Percentiles rank a stretch among this genome's conserved stretches.
Conservation (phyloP, 2,329 filamentous ascomycete genomes). For the Cercospora zeina region DNA sequence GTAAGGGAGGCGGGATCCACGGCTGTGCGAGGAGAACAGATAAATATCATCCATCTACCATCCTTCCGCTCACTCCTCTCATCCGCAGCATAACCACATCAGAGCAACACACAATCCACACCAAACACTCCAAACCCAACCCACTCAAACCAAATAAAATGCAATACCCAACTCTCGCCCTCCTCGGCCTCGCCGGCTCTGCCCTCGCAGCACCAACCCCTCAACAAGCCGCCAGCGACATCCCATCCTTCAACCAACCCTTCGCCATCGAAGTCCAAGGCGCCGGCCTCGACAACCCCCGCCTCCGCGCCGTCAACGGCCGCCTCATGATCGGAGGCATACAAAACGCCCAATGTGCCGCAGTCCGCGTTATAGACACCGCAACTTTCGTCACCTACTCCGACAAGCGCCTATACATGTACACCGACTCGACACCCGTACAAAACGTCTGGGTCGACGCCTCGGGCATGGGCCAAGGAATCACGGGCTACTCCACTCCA, state of each 20-base stretch:
- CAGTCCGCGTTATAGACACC: not conserved
- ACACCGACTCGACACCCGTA: constrained; percentile 11
- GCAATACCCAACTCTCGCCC: constrained; percentile 10
- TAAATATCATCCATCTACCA: not conserved
- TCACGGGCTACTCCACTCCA: constrained; percentile 21
- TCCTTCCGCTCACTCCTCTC: not conserved
- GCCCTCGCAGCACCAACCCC: constrained; percentile 2
- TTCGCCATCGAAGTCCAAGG: constrained; percentile 2
- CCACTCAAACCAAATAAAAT: not conserved
- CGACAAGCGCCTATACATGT: constrained; percentile 11
- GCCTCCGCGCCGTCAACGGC: constrained; percentile 24
- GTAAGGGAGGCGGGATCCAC: not conserved
- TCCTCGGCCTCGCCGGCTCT: constrained; percentile 13
- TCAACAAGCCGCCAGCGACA: not conserved
- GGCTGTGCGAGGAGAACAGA: not conserved
- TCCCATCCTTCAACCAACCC: not conserved
- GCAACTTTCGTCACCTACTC: constrained; percentile 20
- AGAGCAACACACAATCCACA: not conserved
- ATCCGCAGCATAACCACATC: not conserved
- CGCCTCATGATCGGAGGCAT: constrained; percentile 26
- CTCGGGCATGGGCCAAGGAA: constrained; percentile 20
- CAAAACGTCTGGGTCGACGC: constrained; percentile 26
- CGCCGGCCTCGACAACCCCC: constrained; percentile 8
- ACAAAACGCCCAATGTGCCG: constrained; percentile 19
- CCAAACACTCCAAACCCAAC: not conserved